Evolutionary conservation across 805 yeast genomes (phyloP), one percentile per base, ranked within the genome.

Genomic region (Candida arabinofermentans): DNA sequence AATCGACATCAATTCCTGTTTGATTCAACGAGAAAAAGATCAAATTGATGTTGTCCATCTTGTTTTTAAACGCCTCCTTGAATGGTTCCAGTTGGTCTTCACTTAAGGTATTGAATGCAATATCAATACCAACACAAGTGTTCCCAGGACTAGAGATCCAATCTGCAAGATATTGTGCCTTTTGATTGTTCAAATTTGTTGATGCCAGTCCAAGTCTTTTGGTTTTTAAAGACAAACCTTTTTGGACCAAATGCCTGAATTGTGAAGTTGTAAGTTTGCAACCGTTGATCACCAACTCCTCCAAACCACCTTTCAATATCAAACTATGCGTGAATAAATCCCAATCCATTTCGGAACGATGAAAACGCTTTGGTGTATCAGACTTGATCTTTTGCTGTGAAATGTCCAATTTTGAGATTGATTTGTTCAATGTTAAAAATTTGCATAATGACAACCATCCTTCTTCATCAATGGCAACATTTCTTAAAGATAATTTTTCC

Each of bases 381-480:
- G 70, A 54, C 50, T 72, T 75, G 39, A 75, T 63, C 44, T 72
- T 63, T 53, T 77, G 81, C 49, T 77, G 83, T 8, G 79, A 72
- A n/a, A 77, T 65, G 54, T 77, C 83, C 37, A 77, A 61, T 51
- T 75, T 75, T 46, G 70, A 69, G 18, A 77, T 58, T 1, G 70
- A 62, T 32, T 52, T 59, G 49, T 74, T 75, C 4, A 58, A 48
- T 0, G 71, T 59, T 21, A 77, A 46, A 44, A 77, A 74, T 51
- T 72, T 71, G 49, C 81, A 77, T 19, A 77, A 55, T 46, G 61
- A 65, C 23, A 55, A 55, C 83, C 83, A 77, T 0, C 81, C 82
- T 12, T 52, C 75, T 1, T 64, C 63, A 53, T 82, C 80, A 38
- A 90, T 74, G 5, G 83, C 80, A 0, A 91, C 86, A 58, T 90